These are phyloP conservation scores for Aureobasidium leucospermi DNA, from an alignment of 2,329 filamentous ascomycete genomes.

Conservation along the genomic window DNA sequence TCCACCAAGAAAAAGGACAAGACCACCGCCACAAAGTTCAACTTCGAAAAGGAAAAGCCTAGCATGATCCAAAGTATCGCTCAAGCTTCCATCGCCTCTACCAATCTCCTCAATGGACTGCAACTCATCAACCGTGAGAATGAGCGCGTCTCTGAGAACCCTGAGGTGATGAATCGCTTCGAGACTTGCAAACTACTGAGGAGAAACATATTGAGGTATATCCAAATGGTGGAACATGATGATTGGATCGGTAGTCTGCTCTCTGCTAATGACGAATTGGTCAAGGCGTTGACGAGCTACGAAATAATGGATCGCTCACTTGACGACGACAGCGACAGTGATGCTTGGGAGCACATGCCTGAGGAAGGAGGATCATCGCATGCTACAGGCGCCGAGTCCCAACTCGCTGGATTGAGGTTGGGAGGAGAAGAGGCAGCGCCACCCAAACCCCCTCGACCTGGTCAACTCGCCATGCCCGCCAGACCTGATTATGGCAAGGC, in stretches of 20 bases:
- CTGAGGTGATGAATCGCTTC: constrained; percentile 66
- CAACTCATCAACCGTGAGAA: constrained; percentile 86
- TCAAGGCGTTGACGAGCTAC: constrained; percentile 85
- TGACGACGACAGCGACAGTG: constrained; percentile 62
- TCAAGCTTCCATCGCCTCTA: constrained; percentile 81
- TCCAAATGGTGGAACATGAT: constrained; percentile 83
- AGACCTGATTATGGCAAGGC: constrained; percentile 20
- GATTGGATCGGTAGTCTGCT: constrained; percentile 87
- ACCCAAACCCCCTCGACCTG: constrained; percentile 46
- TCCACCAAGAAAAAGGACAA: constrained; percentile 38
- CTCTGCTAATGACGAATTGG: constrained; percentile 92
- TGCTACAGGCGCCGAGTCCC: constrained; percentile 27
- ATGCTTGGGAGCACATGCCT: constrained; percentile 43
- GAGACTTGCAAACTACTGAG: constrained; percentile 81
- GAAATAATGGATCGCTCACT: constrained; percentile 87
- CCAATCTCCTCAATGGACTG: constrained; percentile 78
- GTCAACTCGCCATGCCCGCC: constrained; percentile 33
- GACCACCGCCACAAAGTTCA: constrained; percentile 57
- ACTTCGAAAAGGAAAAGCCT: constrained; percentile 78
- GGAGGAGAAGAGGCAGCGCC: constrained; percentile 27
- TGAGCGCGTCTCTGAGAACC: constrained; percentile 80
- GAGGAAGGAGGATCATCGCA: constrained; percentile 1
- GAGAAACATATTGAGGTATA: constrained; percentile 80
- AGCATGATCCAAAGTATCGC: constrained; percentile 84
- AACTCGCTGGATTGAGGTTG: constrained; percentile 40